Evolutionary conservation across 331 rosid species (phyloP).

Genomic region (Malus hybrid): DNA sequence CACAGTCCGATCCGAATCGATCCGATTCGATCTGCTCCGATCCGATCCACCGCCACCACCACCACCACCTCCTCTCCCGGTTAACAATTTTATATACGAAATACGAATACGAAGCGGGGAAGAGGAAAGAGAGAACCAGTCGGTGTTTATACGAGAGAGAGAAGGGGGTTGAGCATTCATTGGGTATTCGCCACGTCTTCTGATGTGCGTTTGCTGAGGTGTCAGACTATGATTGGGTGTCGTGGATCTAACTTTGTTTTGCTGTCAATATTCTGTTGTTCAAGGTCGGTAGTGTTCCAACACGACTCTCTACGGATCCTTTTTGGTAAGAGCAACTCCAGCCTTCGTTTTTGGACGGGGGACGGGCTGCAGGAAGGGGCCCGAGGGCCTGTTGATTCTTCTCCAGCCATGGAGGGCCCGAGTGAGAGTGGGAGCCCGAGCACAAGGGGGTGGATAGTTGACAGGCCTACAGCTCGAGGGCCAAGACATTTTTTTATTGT

Average conservation of each 20-base stretch:
- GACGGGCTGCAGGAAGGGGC: too few species aligned
- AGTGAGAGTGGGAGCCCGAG: too few species aligned
- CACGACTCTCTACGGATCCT: too few species aligned
- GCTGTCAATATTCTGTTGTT: background rate
- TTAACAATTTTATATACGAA: background rate
- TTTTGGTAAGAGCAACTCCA: too few species aligned
- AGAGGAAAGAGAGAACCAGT: background rate
- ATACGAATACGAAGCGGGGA: background rate
- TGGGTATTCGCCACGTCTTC: conserved; percentile 26
- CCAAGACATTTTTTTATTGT: too few species aligned
- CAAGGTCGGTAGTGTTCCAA: background rate
- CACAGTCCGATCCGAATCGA: background rate
- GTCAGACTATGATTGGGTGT: conserved; percentile 21
- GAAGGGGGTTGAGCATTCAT: background rate
- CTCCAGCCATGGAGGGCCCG: too few species aligned
- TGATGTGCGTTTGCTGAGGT: conserved; percentile 1
- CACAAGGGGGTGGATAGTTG: too few species aligned
- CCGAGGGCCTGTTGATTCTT: too few species aligned
- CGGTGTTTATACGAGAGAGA: background rate
- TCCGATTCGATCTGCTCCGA: background rate
- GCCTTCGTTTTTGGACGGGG: too few species aligned
- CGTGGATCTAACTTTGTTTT: background rate
- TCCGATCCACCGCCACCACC: background rate
- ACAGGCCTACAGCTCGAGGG: too few species aligned
- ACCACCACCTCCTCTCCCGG: background rate